A percentile compares a stretch with the other conserved stretches of the same genome.
These are phyloP conservation scores for Trichoderma asperellum DNA, from an alignment of 2,329 filamentous ascomycete genomes.

Conservation along the genomic window DNA sequence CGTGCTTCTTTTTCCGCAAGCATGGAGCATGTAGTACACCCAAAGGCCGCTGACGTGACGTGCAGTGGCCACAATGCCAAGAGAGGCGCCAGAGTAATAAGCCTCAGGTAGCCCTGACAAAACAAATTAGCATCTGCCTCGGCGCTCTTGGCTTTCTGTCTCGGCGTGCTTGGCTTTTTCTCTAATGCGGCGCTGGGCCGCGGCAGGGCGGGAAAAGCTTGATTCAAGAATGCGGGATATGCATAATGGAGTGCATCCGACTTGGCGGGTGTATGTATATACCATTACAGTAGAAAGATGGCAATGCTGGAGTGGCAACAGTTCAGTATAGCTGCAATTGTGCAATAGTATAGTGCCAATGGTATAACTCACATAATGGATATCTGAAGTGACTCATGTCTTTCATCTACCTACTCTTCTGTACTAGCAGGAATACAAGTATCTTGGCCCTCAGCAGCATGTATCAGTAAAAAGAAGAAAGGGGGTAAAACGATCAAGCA, in stretches of 20 bases:
- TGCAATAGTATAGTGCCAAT: not conserved
- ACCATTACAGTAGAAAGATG: not conserved
- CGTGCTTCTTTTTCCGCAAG: too few species aligned
- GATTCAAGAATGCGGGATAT: conserved; percentile 22
- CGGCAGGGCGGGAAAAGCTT: conserved; percentile 19
- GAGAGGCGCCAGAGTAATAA: conserved; percentile 19
- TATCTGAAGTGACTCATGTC: not conserved
- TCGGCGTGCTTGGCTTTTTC: conserved; percentile 27
- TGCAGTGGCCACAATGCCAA: conserved; percentile 2
- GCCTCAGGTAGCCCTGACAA: not conserved
- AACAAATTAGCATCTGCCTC: conserved; percentile 15
- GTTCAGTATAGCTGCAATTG: not conserved
- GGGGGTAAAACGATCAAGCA: not conserved
- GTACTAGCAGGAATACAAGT: too few species aligned
- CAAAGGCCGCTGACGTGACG: conserved; percentile 20
- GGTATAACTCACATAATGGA: not conserved
- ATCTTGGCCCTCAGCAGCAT: not conserved
- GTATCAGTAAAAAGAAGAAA: not conserved
- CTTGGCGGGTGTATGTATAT: conserved; percentile 1
- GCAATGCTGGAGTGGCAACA: not conserved
- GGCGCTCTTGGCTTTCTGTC: conserved; percentile 24
- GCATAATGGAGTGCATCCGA: conserved; percentile 22
- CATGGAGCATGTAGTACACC: not conserved
- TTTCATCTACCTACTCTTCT: not conserved
- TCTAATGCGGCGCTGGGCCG: conserved; percentile 17